Conservation (phyloP, 495 filamentous ascomycete genomes). For the Lepraria neglecta region DNA sequence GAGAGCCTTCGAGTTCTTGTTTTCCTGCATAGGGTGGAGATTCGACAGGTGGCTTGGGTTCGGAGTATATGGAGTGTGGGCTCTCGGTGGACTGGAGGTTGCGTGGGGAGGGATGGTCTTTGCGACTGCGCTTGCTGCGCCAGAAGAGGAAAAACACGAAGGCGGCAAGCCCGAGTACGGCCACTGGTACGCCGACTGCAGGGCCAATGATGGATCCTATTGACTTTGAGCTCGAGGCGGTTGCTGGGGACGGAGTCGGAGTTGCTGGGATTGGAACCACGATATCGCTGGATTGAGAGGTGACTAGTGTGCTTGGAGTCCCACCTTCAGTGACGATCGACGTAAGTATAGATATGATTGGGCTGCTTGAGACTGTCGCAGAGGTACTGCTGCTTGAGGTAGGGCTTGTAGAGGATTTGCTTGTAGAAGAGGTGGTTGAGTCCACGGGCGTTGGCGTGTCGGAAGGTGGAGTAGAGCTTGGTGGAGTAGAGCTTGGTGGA, state of each 20-base stretch:
- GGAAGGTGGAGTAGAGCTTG: not conserved
- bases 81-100: not conserved
- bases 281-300: not conserved
- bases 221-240: not conserved
- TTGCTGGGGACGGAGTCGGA: too few relatives aligned
- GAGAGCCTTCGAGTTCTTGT: too few relatives aligned
- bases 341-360: not conserved
- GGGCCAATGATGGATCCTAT: not conserved
- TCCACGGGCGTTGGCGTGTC: not conserved
- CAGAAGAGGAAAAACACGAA: not conserved
- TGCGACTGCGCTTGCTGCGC: not conserved
- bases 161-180: not conserved
- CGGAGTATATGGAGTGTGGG: not conserved
- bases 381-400: not conserved
- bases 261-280: too few relatives aligned
- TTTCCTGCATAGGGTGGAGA: not conserved
- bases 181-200: not conserved
- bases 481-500: not conserved
- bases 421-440: not conserved
- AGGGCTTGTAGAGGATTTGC: not conserved
- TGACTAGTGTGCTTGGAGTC: not conserved
- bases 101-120: not conserved
- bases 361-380: slow-evolving; percentile 2
- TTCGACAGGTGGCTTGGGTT: not conserved
- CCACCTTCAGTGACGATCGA: not conserved